Evolutionary conservation across 1,284 basidiomycete genomes (phyloP).

Genomic region (Cystobasidium slooffiae): DNA sequence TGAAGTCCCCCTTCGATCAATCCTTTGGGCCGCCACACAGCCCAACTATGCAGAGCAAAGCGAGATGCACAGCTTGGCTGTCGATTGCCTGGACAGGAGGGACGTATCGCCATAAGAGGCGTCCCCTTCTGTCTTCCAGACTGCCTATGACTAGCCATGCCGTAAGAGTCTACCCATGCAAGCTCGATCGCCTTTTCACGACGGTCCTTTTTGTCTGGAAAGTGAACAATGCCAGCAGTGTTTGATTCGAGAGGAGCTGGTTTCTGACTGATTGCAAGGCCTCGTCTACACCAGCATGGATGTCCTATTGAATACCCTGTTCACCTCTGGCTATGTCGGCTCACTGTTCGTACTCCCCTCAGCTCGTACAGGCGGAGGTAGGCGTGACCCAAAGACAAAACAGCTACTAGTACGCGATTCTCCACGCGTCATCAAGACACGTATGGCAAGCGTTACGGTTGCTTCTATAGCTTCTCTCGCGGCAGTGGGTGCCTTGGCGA

Average conservation of each 20-base stretch:
- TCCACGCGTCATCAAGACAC: constrained; percentile 71
- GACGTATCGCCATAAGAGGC: no score
- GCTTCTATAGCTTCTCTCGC: constrained; percentile 65
- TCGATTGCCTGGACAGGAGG: not conserved
- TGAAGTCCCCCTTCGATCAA: not conserved
- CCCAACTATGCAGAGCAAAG: not conserved
- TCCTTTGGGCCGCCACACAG: not conserved
- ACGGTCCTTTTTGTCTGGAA: not conserved
- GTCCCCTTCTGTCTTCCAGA: no score
- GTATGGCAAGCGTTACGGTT: constrained; percentile 65
- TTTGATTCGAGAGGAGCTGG: not conserved
- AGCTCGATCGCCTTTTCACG: no score
- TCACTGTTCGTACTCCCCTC: constrained; percentile 68
- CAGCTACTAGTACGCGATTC: constrained; percentile 68
- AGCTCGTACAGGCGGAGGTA: constrained; percentile 60
- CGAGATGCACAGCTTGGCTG: not conserved
- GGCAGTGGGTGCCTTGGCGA: constrained; percentile 55
- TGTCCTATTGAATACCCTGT: constrained; percentile 61
- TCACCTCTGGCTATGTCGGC: constrained; percentile 66
- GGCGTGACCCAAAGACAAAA: constrained; percentile 53
- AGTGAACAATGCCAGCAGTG: not conserved
- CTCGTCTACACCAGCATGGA: constrained; percentile 27
- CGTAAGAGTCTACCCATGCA: no score
- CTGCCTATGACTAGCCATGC: no score
- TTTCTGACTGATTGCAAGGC: no score